These are phyloP conservation scores for Aegilops speltoides DNA, from an alignment of 176 grass and related monocot species.

Conservation along the genomic window DNA sequence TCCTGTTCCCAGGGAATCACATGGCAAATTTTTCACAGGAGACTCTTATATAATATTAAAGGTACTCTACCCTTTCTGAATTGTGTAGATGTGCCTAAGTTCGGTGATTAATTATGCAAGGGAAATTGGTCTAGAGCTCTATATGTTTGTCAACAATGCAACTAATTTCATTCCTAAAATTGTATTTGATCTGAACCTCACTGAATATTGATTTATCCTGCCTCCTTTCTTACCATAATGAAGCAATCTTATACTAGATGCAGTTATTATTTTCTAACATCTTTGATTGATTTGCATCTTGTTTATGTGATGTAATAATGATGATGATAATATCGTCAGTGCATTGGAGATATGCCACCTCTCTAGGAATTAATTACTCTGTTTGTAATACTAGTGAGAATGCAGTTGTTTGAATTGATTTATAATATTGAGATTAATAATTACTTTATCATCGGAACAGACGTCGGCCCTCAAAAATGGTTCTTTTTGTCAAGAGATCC, in stretches of 20 bases:
- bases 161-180: slow-evolving; percentile 5
- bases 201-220: too few species aligned
- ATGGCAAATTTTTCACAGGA: slow-evolving; percentile 85
- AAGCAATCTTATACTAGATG: not conserved
- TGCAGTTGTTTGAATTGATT: not conserved
- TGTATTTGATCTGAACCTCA: not conserved
- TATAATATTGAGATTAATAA: slow-evolving; percentile 8
- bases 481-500: slow-evolving; percentile 82
- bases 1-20: slow-evolving; percentile 63
- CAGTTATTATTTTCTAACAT: not conserved
- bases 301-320: slow-evolving; percentile 23
- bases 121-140: not conserved
- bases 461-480: slow-evolving; percentile 87
- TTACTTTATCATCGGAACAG: slow-evolving; percentile 48
- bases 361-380: not conserved
- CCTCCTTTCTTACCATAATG: too few species aligned
- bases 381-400: not conserved
- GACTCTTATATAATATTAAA: slow-evolving; percentile 93
- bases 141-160: slow-evolving; percentile 4
- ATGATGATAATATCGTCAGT: not conserved
- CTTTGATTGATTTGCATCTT: not conserved
- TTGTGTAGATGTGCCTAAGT: not conserved
- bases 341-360: not conserved
- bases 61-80: slow-evolving; percentile 43
- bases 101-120: slow-evolving; percentile 2